Percentiles rank a stretch among this genome's conserved stretches.
Conservation (phyloP, 2,329 filamentous ascomycete species). For the Fusarium heterosporum region DNA sequence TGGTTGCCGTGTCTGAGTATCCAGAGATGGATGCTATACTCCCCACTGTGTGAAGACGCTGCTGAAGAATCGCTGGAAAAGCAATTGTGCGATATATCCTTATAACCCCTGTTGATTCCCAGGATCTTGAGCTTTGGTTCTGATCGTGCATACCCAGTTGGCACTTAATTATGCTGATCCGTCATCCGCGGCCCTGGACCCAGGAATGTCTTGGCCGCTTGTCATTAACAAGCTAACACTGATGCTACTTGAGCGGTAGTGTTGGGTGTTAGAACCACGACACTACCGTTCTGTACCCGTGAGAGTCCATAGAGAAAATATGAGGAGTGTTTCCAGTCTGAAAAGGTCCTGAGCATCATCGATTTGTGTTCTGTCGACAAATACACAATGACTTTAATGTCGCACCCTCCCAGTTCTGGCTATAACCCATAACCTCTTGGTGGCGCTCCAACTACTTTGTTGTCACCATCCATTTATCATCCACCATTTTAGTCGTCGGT, state of each 20-base stretch:
- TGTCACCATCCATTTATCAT: slow-evolving; percentile 43
- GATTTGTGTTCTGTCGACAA: slow-evolving; percentile 41
- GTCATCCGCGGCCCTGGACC: slow-evolving; percentile 19
- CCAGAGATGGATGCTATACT: slow-evolving; percentile 11
- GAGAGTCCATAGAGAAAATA: slow-evolving; percentile 22
- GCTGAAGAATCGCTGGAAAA: slow-evolving; percentile 13
- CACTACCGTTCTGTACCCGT: slow-evolving; percentile 4
- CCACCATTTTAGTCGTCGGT: slow-evolving; percentile 45
- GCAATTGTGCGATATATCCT: slow-evolving; percentile 1
- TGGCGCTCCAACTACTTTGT: slow-evolving; percentile 42
- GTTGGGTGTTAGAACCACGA: slow-evolving; percentile 11
- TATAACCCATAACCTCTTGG: slow-evolving; percentile 39
- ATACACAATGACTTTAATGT: slow-evolving; percentile 30
- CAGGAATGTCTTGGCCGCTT: slow-evolving; percentile 34
- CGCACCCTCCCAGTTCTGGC: slow-evolving; percentile 35
- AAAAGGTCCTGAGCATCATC: slow-evolving; percentile 22
- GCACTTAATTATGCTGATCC: slow-evolving; percentile 11
- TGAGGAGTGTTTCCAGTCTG: slow-evolving; percentile 2
- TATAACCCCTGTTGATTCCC: slow-evolving; percentile 6
- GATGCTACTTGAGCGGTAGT: slow-evolving; percentile 21
- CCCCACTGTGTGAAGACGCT: slow-evolving; percentile 8
- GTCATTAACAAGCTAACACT: slow-evolving; percentile 20
- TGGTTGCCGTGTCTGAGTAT: slow-evolving; percentile 3
- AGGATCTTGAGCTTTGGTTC: slow-evolving; percentile 16
- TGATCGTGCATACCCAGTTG: slow-evolving; percentile 29